These are phyloP conservation scores for Cornus kousa DNA, from an alignment of 148 eudicot genomes.

Conservation along the genomic window DNA sequence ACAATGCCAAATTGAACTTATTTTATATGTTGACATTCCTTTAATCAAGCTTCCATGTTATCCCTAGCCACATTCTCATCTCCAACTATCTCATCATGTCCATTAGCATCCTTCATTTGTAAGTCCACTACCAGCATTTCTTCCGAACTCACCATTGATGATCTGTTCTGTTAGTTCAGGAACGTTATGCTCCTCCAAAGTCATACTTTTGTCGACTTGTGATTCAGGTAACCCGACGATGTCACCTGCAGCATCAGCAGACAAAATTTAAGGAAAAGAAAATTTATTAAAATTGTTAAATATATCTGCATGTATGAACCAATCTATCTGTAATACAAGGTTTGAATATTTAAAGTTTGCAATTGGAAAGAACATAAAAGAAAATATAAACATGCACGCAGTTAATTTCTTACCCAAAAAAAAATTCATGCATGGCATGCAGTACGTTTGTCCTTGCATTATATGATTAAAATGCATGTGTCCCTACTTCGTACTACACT, in stretches of 20 bases:
- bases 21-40: no score
- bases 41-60: neutral
- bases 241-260: constrained; percentile 48
- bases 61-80: constrained; percentile 10
- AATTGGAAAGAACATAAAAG: no score
- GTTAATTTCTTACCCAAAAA: no score
- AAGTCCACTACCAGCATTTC: constrained; percentile 11
- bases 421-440: no score
- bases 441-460: no score
- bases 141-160: constrained; percentile 27
- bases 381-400: constrained; percentile 1
- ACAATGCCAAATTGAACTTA: no score
- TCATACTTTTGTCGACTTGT: neutral
- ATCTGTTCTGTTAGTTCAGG: constrained; percentile 32
- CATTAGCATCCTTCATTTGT: neutral
- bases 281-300: neutral
- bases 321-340: no score
- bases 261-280: neutral
- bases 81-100: constrained; percentile 25
- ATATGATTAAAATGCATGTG: neutral
- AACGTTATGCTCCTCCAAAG: constrained; percentile 14
- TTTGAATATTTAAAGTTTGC: no score
- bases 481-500: neutral
- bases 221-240: constrained; percentile 59
- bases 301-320: neutral